Evolutionary conservation across 768 basidiomycete species (phyloP).

Genomic region (Termitomyces sp.): DNA sequence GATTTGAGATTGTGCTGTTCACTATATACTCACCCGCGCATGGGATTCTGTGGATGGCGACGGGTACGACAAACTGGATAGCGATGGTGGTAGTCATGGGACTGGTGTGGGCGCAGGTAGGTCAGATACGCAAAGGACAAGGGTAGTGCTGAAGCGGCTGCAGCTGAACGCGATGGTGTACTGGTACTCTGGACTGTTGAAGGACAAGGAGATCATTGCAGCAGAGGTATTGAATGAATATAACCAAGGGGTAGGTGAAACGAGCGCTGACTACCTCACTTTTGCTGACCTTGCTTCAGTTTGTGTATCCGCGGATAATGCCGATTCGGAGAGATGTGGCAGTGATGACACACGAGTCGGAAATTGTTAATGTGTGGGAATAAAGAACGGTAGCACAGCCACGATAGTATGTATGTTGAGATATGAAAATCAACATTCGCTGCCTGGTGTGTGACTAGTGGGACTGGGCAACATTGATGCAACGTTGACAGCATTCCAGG

Average conservation of each 20-base stretch:
- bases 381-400: constrained; percentile 2
- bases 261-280: background rate
- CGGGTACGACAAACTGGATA: constrained; percentile 72
- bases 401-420: background rate
- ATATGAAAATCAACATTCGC: background rate
- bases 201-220: constrained; percentile 70
- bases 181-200: constrained; percentile 60
- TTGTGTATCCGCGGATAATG: constrained; percentile 78
- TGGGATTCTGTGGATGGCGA: constrained; percentile 66
- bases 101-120: constrained; percentile 57
- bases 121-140: background rate
- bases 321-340: constrained; percentile 72
- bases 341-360: constrained; percentile 82
- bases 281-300: constrained; percentile 34
- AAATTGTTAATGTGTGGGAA: constrained; percentile 62
- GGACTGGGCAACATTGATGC: background rate
- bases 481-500: constrained; percentile 5
- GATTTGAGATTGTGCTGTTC: constrained; percentile 65
- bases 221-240: constrained; percentile 84
- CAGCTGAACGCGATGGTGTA: constrained; percentile 47
- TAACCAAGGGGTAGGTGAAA: constrained; percentile 58
- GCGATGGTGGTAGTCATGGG: constrained; percentile 65
- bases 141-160: background rate
- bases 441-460: constrained; percentile 14
- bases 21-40: constrained; percentile 78